These are phyloP conservation scores for Anaeramoeba flamelloides DNA, from an alignment of 78 protist species.

Conservation along the genomic window DNA sequence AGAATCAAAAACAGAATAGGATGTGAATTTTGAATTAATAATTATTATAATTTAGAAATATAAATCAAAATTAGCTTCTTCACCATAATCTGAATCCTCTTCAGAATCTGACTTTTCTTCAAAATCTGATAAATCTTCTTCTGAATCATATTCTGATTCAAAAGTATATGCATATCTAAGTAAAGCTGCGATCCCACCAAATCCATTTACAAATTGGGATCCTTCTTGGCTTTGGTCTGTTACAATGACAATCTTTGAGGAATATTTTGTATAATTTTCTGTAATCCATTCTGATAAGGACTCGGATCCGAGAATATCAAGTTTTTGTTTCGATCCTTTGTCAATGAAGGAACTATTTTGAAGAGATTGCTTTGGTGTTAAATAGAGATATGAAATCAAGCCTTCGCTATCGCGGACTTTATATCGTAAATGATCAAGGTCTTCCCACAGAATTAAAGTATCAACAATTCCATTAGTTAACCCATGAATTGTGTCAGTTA, in stretches of 20 bases:
- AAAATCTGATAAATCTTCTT: too few species aligned
- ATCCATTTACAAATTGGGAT: background rate
- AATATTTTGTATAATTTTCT: background rate
- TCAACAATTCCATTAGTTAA: background rate
- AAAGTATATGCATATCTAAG: too few species aligned
- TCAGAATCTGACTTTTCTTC: too few species aligned
- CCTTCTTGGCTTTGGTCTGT: background rate
- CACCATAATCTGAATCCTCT: too few species aligned
- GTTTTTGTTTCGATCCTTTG: background rate
- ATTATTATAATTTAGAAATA: too few species aligned
- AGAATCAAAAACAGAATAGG: too few species aligned
- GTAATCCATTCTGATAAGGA: background rate
- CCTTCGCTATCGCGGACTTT: background rate
- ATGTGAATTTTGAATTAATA: too few species aligned
- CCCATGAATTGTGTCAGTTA: background rate
- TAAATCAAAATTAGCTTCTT: too few species aligned
- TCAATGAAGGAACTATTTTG: background rate
- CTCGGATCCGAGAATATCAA: too few species aligned
- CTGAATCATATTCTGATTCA: too few species aligned
- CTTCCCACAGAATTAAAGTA: background rate
- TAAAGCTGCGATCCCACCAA: background rate
- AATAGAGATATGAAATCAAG: background rate
- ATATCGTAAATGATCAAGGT: background rate
- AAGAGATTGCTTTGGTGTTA: background rate
- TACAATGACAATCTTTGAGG: background rate